These are phyloP conservation scores for Carpediemonas membranifera DNA, from an alignment of 78 protist genomes.

Conservation along the genomic window DNA sequence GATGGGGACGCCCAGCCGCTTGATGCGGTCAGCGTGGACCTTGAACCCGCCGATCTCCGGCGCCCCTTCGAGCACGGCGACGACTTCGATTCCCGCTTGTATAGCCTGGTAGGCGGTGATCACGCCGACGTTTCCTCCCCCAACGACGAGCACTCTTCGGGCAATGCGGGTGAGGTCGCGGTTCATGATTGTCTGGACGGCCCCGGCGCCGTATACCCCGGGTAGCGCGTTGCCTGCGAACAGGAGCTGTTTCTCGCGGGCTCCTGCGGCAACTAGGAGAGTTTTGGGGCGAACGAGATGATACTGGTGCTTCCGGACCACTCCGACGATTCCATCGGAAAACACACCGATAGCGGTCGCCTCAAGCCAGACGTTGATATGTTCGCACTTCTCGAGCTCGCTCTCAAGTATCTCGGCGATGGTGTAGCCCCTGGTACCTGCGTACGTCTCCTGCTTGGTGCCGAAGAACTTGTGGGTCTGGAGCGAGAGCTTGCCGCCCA, in stretches of 20 bases:
- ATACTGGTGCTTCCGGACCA: background rate
- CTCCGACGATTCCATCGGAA: background rate
- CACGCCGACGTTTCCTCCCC: constrained; percentile 15
- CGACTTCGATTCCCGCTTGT: constrained; percentile 13
- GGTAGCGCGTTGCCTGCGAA: constrained; percentile 10
- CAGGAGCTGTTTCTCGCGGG: background rate
- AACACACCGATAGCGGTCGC: constrained; percentile 5
- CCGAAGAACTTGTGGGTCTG: constrained; percentile 12
- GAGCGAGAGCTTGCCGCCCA: constrained; percentile 11
- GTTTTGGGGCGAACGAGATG: background rate
- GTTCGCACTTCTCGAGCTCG: background rate
- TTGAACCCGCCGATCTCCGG: background rate
- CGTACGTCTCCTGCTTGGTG: background rate
- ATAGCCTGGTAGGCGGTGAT: constrained; percentile 2
- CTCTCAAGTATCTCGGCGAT: background rate
- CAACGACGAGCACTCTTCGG: background rate
- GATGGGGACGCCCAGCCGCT: constrained; percentile 9
- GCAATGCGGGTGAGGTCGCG: background rate
- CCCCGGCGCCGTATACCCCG: constrained; percentile 16
- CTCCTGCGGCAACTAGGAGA: constrained; percentile 9
- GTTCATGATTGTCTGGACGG: constrained; percentile 6
- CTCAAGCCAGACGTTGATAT: background rate
- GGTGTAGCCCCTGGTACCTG: constrained; percentile 6
- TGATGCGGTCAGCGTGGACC: constrained; percentile 1
- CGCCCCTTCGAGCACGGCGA: background rate